Evolutionary conservation across 179 eudicot genomes (phyloP).

Genomic region (Nepenthes alata): DNA sequence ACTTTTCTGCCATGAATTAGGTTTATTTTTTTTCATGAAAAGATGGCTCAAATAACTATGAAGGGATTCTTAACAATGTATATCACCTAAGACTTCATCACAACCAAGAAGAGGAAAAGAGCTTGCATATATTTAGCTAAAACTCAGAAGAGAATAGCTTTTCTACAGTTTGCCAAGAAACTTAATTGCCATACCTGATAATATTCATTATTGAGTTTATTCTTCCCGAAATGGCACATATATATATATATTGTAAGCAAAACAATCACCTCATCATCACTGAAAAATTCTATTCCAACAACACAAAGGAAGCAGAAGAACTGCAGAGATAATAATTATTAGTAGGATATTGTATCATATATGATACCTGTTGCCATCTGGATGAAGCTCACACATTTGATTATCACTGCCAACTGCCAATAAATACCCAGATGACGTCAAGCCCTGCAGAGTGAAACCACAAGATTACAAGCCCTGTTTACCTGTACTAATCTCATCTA

Average conservation of each 20-base stretch:
- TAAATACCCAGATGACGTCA: conserved; percentile 60
- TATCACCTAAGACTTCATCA: too few species aligned
- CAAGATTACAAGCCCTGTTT: not conserved
- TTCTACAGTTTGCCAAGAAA: too few species aligned
- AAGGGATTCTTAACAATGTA: too few species aligned
- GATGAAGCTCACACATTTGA: conserved; percentile 69
- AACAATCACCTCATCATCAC: not conserved
- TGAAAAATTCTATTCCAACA: not conserved
- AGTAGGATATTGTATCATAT: not conserved
- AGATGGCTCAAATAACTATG: too few species aligned
- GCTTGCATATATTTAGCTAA: too few species aligned
- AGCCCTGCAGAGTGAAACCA: conserved; percentile 32
- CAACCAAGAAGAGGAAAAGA: too few species aligned
- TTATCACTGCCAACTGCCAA: conserved; percentile 47
- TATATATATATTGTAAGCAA: not conserved
- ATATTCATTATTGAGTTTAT: not conserved
- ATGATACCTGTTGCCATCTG: conserved; percentile 71
- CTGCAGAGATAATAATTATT: not conserved
- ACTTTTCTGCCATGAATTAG: too few species aligned
- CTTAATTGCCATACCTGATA: not conserved
- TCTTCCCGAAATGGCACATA: not conserved
- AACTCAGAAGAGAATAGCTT: too few species aligned
- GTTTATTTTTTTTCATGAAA: too few species aligned
- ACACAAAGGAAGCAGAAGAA: not conserved
- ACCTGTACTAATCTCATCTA: not conserved